Conservation (phyloP, 2,329 filamentous ascomycete genomes). For the Diaporthe sp. region DNA sequence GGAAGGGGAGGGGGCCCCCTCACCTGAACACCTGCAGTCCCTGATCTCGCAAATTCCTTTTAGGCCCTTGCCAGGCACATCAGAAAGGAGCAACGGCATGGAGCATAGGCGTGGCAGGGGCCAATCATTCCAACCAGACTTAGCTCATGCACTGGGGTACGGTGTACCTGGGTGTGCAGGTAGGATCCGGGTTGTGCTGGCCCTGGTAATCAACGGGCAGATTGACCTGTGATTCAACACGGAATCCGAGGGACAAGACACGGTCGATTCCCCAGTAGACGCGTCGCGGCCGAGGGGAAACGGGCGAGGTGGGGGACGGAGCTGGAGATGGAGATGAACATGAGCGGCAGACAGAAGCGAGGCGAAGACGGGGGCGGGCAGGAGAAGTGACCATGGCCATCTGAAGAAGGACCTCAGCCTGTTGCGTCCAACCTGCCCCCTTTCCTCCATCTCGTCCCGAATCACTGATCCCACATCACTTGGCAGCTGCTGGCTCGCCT, state of each 20-base stretch:
- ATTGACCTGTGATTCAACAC: neutral
- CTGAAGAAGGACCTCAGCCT: neutral
- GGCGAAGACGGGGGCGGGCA: neutral
- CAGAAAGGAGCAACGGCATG: neutral
- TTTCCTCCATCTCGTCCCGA: no score
- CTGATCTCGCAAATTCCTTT: neutral
- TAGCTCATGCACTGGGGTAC: neutral
- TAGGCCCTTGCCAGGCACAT: neutral
- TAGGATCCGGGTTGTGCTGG: neutral
- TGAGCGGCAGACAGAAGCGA: neutral
- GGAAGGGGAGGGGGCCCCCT: no score
- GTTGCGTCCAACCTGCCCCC: neutral
- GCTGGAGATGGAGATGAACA: conserved; percentile 17
- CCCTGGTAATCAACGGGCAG: neutral
- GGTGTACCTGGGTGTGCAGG: no score
- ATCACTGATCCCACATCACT: neutral
- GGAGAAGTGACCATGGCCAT: neutral
- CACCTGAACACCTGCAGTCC: neutral
- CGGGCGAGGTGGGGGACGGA: neutral
- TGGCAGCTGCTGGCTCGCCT: neutral
- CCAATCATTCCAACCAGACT: neutral
- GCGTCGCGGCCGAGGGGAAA: neutral
- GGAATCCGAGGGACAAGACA: neutral
- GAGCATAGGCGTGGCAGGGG: neutral
- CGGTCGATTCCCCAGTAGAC: neutral